These are phyloP conservation scores for Chlorociboria aeruginascens DNA, from an alignment of 495 filamentous ascomycete genomes.

Conservation along the genomic window DNA sequence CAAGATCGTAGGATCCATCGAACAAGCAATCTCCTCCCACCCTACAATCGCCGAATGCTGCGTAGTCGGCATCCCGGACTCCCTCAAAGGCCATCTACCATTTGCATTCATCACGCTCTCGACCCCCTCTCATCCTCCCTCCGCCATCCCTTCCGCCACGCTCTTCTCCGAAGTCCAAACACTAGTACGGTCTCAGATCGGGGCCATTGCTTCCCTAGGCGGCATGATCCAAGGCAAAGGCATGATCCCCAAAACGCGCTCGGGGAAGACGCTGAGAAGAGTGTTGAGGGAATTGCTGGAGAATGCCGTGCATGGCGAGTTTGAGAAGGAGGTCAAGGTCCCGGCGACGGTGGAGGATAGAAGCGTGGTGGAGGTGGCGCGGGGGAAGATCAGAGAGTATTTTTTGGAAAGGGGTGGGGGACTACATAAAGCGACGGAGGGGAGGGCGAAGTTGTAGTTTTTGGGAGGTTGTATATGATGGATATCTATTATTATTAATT, in stretches of 20 bases:
- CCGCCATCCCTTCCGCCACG: conserved; percentile 31
- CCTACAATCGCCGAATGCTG: conserved; percentile 67
- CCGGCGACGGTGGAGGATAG: conserved; percentile 45
- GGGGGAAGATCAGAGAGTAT: conserved; percentile 34
- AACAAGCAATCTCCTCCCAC: conserved; percentile 79
- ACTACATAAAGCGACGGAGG: conserved; percentile 38
- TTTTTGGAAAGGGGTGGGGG: conserved; percentile 30
- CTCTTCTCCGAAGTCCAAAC: conserved; percentile 45
- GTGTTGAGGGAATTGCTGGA: conserved; percentile 75
- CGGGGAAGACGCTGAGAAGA: conserved; percentile 74
- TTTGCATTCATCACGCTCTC: conserved; percentile 72
- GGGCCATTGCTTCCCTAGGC: conserved; percentile 71
- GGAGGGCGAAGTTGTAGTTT: conserved; percentile 43
- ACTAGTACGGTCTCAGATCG: conserved; percentile 70
- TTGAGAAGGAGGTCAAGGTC: conserved; percentile 34
- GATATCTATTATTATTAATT: no score
- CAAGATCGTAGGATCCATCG: conserved; percentile 51
- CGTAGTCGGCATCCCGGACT: conserved; percentile 74
- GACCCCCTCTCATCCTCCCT: conserved; percentile 31
- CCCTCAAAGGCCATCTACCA: conserved; percentile 78
- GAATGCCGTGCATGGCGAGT: conserved; percentile 40
- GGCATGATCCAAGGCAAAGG: conserved; percentile 74
- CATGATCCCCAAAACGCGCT: conserved; percentile 89
- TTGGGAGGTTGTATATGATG: no score
- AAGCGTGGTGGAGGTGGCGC: conserved; percentile 35